Evolutionary conservation across 1,284 basidiomycete genomes (phyloP), one percentile per base, ranked within the genome.

Genomic region (Phellinidium pouzarii): DNA sequence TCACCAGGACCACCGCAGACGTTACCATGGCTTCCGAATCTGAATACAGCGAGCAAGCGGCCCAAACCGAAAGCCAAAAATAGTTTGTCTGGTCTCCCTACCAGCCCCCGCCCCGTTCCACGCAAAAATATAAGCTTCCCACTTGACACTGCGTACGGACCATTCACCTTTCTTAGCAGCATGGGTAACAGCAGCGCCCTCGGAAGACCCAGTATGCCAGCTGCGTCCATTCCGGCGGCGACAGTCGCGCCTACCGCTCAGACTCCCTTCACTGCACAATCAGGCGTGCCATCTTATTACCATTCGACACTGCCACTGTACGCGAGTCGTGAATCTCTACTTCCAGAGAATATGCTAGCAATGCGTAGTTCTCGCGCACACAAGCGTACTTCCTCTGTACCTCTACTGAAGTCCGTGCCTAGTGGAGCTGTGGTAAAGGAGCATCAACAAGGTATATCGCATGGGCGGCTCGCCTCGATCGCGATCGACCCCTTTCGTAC

Each of bases 401-500:
- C 46, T 23, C 44, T 49, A 29, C 46, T 11, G 4, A 31, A 29
- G 6, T 9, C n/a, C 7, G 40, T 27, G 5, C 25, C 45, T 8
- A 25, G 48, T 11, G 26, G 17, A 31, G 4, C 47, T 43, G 44
- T 34, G 27, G 49, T 19, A 27, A 17, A 48, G 44, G 34, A 43
- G 65, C 66, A 3, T 61, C 66, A 23, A 68, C 63, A 20, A 61
- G 60, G 43, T 63, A 67, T 47, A 59, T 46, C 53, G 37, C 59
- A 43, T 25, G 34, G 22, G 8, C 44, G 25, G 55, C 56, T 44
- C 61, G 50, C 54, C 57, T 47, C 46, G 56, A 41, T 68, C 70
- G 43, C 70, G 60, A 63, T 71, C 44, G 67, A 82, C 62, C 86
- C 86, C 44, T 89, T 88, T 62, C 73, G 77, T 53, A 87, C 85